Base-by-base conservation (phyloP, 2,329 filamentous ascomycete species). In the Furcasterigmium furcatum region DNA sequence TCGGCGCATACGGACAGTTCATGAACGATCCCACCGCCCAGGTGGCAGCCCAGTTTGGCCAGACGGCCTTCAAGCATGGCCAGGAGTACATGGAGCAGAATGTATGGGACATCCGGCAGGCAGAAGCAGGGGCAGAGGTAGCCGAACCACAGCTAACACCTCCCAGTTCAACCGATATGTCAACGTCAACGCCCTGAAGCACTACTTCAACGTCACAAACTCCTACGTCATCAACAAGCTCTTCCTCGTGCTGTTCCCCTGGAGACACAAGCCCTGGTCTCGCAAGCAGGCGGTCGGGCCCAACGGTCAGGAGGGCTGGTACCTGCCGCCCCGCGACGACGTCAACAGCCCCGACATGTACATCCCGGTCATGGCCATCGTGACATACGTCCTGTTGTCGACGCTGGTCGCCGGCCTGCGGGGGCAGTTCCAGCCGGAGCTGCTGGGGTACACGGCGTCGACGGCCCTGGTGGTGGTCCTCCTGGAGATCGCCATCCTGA, bases 141-240 rank as follows among this genome's bases (percentile, higher is more conserved):
- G 18, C 52, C 48, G 58, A 52, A 55, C 54, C 21, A 38, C 34
- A 16, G 34, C 27, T 46, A 25, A 40, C 27, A 3, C 14, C 21
- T 9, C 35, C 35, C 45, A 79, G 76, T 69, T 80, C 53, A 78
- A 79, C 54, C 76, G 78, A 66, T 96, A 92, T 70, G 85, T 99
- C 68, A 96, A 91, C 61, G 87, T 97, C 57, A 86, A 87, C 13
- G 89, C 90, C 16, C 79, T 99, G 38, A 99, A 99, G 70, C 94
- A 96, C 71, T 99, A 97, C 78, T 99, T 99, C 75, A 96, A 97
- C 71, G 94, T 99, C 53, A 95, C 91, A 55, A 99, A 99, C 76
- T 88, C 82, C 48, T 99, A 99, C 69, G 94, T 99, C 62, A 77
- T 95, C 62, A 90, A 86, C 71, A 99, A 99, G 71, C 79, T 99